These are phyloP conservation scores for Metschnikowia lachancei DNA, from an alignment of 805 yeast species.

Conservation along the genomic window DNA sequence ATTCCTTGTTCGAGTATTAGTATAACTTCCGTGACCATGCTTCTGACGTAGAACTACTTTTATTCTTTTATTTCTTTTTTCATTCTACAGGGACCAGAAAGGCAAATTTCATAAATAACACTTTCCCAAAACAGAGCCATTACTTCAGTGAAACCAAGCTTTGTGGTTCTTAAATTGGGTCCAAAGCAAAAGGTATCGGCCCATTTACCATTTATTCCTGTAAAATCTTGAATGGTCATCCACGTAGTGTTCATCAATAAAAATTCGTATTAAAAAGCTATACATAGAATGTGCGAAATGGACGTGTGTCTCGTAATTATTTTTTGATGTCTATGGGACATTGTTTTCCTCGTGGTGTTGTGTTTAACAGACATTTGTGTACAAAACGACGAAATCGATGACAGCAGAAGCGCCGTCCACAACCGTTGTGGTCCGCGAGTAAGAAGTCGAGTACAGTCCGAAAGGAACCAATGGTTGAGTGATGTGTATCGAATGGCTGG, in stretches of 20 bases:
- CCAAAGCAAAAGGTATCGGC: not conserved
- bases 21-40: too few relatives aligned
- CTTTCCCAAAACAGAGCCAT: not conserved
- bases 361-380: conserved; percentile 22
- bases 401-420: conserved; percentile 25
- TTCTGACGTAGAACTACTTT: too few relatives aligned
- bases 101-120: not conserved
- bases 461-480: conserved; percentile 12
- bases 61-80: not conserved
- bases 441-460: conserved; percentile 23
- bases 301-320: not conserved
- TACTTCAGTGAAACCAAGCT: too few relatives aligned
- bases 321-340: not conserved
- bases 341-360: too few relatives aligned
- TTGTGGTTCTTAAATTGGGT: not conserved
- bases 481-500: not conserved
- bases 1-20: too few relatives aligned
- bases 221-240: not conserved
- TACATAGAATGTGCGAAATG: not conserved
- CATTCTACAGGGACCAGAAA: too few relatives aligned
- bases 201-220: not conserved
- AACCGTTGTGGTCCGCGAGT: conserved; percentile 23
- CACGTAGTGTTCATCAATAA: not conserved
- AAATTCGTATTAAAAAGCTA: not conserved
- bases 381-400: conserved; percentile 25